These are phyloP conservation scores for Mucor indicus DNA, from an alignment of 371 early-diverging fungal species.

Conservation along the genomic window DNA sequence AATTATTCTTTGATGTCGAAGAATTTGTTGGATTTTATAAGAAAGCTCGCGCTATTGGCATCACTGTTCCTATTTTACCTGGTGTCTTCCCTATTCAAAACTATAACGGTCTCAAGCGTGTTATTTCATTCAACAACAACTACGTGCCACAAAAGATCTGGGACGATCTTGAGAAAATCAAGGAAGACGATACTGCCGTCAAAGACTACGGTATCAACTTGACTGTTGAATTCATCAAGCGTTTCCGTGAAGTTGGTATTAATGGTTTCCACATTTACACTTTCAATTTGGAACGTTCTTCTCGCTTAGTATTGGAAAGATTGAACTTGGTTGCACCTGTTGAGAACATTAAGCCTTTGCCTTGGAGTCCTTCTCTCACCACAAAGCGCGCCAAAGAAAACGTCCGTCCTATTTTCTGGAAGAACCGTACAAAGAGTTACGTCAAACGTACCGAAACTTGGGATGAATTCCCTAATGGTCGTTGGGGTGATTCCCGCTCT, in stretches of 20 bases:
- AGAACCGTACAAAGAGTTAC: slow-evolving; percentile 90
- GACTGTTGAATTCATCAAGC: slow-evolving; percentile 76
- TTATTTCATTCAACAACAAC: slow-evolving; percentile 85
- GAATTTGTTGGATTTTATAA: slow-evolving; percentile 76
- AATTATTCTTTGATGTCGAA: slow-evolving; percentile 92
- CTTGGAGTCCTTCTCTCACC: slow-evolving; percentile 50
- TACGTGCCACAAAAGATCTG: slow-evolving; percentile 80
- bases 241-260: slow-evolving; percentile 69
- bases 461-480: slow-evolving; percentile 98
- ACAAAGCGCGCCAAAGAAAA: slow-evolving; percentile 88
- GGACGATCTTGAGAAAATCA: slow-evolving; percentile 87
- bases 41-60: slow-evolving; percentile 73
- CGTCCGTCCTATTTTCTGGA: slow-evolving; percentile 97
- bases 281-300: slow-evolving; percentile 87
- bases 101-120: slow-evolving; percentile 82
- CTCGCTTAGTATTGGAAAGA: slow-evolving; percentile 84
- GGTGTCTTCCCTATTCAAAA: slow-evolving; percentile 96
- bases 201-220: slow-evolving; percentile 91
- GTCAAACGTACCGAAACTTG: slow-evolving; percentile 91
- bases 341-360: slow-evolving; percentile 78
- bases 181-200: slow-evolving; percentile 94
- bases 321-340: slow-evolving; percentile 71
- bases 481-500: slow-evolving; percentile 96
- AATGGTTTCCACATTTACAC: slow-evolving; percentile 84
- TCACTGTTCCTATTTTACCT: slow-evolving; percentile 89